Evolutionary conservation across 345 rosid genomes (phyloP).

Genomic region (Eucalyptus marginata): DNA sequence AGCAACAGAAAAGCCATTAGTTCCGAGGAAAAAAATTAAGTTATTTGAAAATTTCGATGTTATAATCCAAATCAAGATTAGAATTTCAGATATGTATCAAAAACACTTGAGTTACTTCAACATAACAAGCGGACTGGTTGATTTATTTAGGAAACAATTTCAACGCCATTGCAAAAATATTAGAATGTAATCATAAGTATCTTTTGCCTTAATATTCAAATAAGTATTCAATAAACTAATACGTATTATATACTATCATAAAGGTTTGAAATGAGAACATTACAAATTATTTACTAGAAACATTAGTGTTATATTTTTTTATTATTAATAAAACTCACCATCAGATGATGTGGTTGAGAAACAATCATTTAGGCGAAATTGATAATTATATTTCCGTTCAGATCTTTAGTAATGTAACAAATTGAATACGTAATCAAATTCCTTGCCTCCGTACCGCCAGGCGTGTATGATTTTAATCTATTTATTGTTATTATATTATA

Average conservation of each 20-base stretch:
- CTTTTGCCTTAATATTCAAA: background rate
- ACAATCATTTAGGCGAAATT: too few species aligned
- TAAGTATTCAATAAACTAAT: background rate
- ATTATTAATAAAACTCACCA: too few species aligned
- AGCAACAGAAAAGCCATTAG: background rate
- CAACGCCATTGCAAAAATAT: background rate
- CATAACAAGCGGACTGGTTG: background rate
- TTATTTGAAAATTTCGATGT: background rate
- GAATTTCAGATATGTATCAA: background rate
- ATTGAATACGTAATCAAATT: too few species aligned
- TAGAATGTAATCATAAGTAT: too few species aligned
- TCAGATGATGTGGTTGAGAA: too few species aligned
- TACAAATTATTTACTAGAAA: background rate
- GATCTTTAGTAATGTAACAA: too few species aligned
- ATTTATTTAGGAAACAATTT: background rate
- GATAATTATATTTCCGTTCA: too few species aligned
- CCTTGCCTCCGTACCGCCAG: too few species aligned
- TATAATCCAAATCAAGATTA: too few species aligned
- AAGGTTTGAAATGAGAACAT: background rate
- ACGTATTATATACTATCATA: background rate
- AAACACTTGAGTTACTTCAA: background rate
- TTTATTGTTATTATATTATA: too few species aligned
- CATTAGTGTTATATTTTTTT: background rate
- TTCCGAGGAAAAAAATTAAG: background rate
- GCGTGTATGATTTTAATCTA: too few species aligned